Evolutionary conservation across 2,329 filamentous ascomycete species (phyloP).

Genomic region (Pseudocercospora macadamiae): DNA sequence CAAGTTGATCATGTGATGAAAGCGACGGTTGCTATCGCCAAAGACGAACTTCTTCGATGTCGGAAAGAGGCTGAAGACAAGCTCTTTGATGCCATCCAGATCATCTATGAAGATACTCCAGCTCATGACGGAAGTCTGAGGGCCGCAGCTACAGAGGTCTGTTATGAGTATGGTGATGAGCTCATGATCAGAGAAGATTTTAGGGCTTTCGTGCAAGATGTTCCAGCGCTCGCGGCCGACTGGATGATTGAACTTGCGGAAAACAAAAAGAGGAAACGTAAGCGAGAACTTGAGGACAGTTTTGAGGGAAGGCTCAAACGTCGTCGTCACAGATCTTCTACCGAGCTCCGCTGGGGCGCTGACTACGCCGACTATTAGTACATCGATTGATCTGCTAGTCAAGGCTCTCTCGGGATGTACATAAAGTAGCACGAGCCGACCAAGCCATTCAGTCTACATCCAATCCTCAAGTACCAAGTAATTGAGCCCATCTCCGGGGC

Average conservation of each 20-base stretch:
- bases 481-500: too few species aligned
- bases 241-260: background rate
- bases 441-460: too few species aligned
- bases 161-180: background rate
- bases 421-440: too few species aligned
- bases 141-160: background rate
- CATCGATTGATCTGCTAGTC: too few species aligned
- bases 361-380: too few species aligned
- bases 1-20: background rate
- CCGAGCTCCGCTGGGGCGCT: too few species aligned
- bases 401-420: too few species aligned
- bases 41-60: background rate
- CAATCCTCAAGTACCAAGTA: too few species aligned
- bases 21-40: background rate
- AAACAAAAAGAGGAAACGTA: background rate
- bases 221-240: conserved; percentile 6
- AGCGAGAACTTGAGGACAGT: background rate
- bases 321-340: too few species aligned
- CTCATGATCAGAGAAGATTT: conserved; percentile 9
- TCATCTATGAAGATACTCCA: conserved; percentile 1
- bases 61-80: background rate
- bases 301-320: too few species aligned
- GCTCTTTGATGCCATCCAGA: background rate
- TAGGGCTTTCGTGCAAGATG: background rate
- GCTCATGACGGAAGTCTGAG: conserved; percentile 3